A percentile compares a stretch with the other conserved stretches of the same genome.
Evolutionary conservation across 306 rosid species (phyloP).

Genomic region (Fagus sylvatica): DNA sequence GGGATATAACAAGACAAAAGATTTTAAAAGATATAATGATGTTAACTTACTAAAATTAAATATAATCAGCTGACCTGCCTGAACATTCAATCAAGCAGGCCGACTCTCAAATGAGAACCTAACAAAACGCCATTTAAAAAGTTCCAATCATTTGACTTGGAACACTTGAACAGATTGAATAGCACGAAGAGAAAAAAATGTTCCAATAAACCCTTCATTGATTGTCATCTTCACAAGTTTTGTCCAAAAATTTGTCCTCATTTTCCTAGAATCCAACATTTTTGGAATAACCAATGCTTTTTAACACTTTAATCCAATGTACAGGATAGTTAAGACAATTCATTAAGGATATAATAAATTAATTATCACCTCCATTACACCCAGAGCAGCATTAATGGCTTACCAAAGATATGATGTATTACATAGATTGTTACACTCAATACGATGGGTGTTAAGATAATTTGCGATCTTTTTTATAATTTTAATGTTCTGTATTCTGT

Average conservation of each 20-base stretch:
- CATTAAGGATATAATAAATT: background rate
- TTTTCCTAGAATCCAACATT: background rate
- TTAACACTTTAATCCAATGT: background rate
- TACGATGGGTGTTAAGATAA: background rate
- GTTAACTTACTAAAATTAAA: background rate
- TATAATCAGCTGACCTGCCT: background rate
- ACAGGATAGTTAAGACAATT: background rate
- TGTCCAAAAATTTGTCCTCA: background rate
- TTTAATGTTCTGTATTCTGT: background rate
- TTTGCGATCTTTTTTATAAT: background rate
- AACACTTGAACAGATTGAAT: background rate
- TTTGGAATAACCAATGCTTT: background rate
- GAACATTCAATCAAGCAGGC: background rate
- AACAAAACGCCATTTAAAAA: background rate
- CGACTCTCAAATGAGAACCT: background rate
- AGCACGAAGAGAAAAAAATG: background rate
- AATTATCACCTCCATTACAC: background rate
- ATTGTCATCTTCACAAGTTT: background rate
- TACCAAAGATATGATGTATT: background rate
- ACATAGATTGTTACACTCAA: background rate
- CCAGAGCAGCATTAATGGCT: background rate
- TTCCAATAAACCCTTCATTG: background rate
- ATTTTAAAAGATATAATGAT: constrained; percentile 13
- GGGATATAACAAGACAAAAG: constrained; percentile 13
- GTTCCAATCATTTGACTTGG: background rate